Evolutionary conservation across 176 grass and related monocot species (phyloP), one percentile per base, ranked within the genome.

Genomic region (Aegilops bicornis): DNA sequence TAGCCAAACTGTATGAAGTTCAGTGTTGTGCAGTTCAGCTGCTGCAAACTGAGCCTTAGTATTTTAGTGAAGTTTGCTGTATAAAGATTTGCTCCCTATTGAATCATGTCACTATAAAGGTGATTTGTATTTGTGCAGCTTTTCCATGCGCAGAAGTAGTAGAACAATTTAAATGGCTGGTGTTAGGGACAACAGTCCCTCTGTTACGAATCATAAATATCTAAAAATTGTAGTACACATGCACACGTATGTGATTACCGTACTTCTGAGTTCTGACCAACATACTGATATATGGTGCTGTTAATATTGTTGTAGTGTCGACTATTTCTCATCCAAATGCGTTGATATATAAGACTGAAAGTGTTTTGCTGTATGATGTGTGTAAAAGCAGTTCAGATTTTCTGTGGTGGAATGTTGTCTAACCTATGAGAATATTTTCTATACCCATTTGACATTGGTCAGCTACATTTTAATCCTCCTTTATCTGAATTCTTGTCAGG

Each of bases 401-500:
- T 74, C 12, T 75, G 22, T 9, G 69, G 1, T 67, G 24, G 48
- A 15, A 35, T 2, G 9, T 35, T 67, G 39, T 6, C 50, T 77
- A 77, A 63, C 40, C 65, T 47, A 1, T n/a, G 47, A 11, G 47
- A 79, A 54, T 89, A 33, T 73, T 39, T 68, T 68, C 8, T 43
- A 15, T 6, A 35, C 39, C 68, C 4, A 25, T 76, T 74, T 77
- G 11, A 63, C 39, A 48, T 64, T 62, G 35, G 35, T 62, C 16
- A 69, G 10, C 22, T 42, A 36, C 47, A 74, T 42, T 67, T 71
- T 86, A 78, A 69, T 31, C 63, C 85, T 72, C 68, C 10, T 24
- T 47, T 84, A 66, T 56, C 56, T 78, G 64, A 69, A 88, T 78
- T 85, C 19, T 86, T 83, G 13, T 45, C 76, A 98, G 93, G 32